phyloP scores from a whole-genome alignment of 495 filamentous ascomycete genomes.

The Podospora appendiculata region DNA sequence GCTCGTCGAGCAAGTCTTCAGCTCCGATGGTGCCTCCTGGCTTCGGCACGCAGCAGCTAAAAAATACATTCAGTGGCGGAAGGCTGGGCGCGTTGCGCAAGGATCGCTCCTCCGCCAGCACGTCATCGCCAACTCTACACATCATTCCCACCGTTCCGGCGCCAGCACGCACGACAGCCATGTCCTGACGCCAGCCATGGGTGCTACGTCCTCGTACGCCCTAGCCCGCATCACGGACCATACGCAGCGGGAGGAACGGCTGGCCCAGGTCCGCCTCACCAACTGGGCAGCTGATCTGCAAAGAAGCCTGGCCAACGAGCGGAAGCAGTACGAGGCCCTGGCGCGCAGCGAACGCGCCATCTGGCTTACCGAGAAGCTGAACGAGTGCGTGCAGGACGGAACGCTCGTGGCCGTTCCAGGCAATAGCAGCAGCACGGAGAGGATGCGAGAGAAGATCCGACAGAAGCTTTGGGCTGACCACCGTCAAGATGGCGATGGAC shows the following conservation, averaged over 20 bases:
- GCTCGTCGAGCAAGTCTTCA: conserved; percentile 69
- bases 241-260: conserved; percentile 60
- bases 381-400: conserved; percentile 68
- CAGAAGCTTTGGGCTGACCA: conserved; percentile 2
- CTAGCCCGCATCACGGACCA: conserved; percentile 66
- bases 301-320: conserved; percentile 72
- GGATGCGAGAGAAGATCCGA: background rate
- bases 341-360: conserved; percentile 64
- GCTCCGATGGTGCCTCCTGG: conserved; percentile 73
- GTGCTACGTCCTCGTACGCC: conserved; percentile 50
- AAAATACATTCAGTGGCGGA: conserved; percentile 71
- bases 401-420: conserved; percentile 44
- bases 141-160: conserved; percentile 8
- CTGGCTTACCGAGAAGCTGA: conserved; percentile 70
- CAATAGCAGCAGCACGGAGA: background rate
- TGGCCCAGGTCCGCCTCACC: conserved; percentile 73
- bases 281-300: conserved; percentile 92
- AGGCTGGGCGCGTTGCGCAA: conserved; percentile 8
- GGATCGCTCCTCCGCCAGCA: background rate
- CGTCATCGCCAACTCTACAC: background rate
- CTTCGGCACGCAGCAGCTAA: conserved; percentile 79
- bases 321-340: conserved; percentile 64
- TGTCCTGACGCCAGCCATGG: conserved; percentile 17
- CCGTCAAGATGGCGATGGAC: background rate
- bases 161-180: conserved; percentile 16